Conservation (phyloP, 2,329 filamentous ascomycete genomes). For the Calonectria pseudoreteaudii region DNA sequence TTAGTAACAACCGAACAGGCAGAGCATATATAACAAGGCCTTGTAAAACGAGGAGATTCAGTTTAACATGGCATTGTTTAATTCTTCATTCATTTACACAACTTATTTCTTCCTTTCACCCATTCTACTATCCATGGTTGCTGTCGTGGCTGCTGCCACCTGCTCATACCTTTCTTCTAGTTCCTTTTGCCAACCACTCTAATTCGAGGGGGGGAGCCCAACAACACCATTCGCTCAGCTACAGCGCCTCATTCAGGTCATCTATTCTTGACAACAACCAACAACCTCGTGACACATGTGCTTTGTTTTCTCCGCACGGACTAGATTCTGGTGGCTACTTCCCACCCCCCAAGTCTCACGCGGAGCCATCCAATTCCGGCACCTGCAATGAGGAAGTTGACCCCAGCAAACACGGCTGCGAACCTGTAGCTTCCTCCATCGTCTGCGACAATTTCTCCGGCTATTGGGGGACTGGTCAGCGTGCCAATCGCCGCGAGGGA, state of each 20-base stretch:
- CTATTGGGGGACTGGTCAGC: slow-evolving; percentile 29
- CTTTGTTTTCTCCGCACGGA: background rate
- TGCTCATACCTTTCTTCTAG: background rate
- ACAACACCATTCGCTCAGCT: background rate
- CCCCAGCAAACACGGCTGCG: slow-evolving; percentile 31
- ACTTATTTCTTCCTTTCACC: background rate
- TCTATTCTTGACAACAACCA: background rate
- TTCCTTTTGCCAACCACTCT: background rate
- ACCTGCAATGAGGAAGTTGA: slow-evolving; percentile 30
- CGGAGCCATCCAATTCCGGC: slow-evolving; percentile 28
- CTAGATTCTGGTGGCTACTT: slow-evolving; percentile 23
- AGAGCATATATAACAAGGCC: too few relatives aligned
- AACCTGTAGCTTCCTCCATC: slow-evolving; percentile 31
- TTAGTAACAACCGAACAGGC: too few relatives aligned
- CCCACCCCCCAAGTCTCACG: slow-evolving; percentile 29
- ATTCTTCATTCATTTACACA: background rate
- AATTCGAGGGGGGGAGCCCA: background rate
- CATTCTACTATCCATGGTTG: background rate
- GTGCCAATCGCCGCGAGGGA: slow-evolving; percentile 29
- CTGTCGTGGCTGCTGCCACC: background rate
- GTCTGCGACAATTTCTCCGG: slow-evolving; percentile 23
- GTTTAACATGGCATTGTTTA: too few relatives aligned
- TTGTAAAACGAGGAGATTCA: too few relatives aligned
- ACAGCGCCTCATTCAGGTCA: background rate
- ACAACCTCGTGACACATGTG: background rate